Base-by-base conservation (phyloP, 192 early-diverging fungal species). In the Umbelopsis isabellina region DNA sequence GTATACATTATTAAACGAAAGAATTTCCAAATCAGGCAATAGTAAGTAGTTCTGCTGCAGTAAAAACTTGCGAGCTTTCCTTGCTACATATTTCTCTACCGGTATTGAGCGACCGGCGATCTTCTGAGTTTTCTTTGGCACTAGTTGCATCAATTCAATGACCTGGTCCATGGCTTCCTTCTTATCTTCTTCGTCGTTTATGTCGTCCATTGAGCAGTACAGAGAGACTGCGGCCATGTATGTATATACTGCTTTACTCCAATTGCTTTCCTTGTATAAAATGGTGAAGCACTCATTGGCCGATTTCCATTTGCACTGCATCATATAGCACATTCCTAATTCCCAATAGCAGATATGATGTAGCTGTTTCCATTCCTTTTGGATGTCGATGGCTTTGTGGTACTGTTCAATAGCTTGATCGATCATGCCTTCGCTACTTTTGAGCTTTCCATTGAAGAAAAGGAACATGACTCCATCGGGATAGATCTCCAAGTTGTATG, bases 71-170 rank as follows among this genome's bases (percentile, higher is more conserved):
- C 88, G 85, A 8, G 90, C 79, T 76, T 97, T 97, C 52, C 95
- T 89, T n/a, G 90, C 83, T n/a, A 95, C 89, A 77, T 90, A 95
- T 81, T 95, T 95, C 83, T 97, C 95, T 30, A 97, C 71, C 11
- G 93, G 92, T 35, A 97, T 83, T 3, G 88, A 88, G 77, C 93
- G 92, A 21, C 95, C 95, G 22, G 93, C 95, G 11, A 97, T 86
- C 72, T 89, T 93, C 80, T 91, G 89, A 72, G 83, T 85, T 13
- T 85, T 74, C 25, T 70, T 77, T 15, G 89, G 88, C 11, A 97
- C 92, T 27, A 87, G 82, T 21, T 71, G 72, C 86, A 97, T 89
- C 74, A 91, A 76, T 15, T 72, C 74, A 18, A 75, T 50, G 18
- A 90, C 85, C 7, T 83, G 80, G 9, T 82, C 68, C 50, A 74